Base-by-base conservation (phyloP, 345 rosid genomes). In the Acer negundo region DNA sequence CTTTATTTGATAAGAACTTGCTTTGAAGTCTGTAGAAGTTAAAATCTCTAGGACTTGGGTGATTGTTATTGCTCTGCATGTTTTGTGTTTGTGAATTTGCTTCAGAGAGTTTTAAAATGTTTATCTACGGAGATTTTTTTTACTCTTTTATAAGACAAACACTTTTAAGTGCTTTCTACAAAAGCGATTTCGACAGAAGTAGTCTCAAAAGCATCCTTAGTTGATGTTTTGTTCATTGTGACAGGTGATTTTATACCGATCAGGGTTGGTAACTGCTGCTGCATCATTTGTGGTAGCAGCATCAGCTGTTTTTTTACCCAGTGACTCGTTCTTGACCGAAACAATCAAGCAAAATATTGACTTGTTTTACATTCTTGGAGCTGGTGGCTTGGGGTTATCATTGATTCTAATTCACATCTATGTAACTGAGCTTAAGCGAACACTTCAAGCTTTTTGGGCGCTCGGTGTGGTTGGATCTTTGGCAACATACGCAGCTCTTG, bases 371-470 rank as follows among this genome's bases (percentile, higher is more conserved):
- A 10, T 80, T 55, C 77, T 87, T 61, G 97, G 98, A 78, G 96
- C 96, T 62, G 90, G 84, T 83, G 98, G 98, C 20, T 75, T 95
- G 73, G 98, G 99, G 0, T 58, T 95, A 7, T 95, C 99, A 0
- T 74, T 95, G 55, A 40, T 91, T 80, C 76, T 95, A 47, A 95
- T 95, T 72, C 99, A 95, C 84, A 95, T 95, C 31, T 95, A 95
- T 77, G 91, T 95, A 5, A 91, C 97, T 17, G 93, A 90, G 92
- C 91, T 95, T 80, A 95, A 95, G 85, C 94, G 93, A 78, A 90
- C 95, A 58, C 94, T 95, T 88, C 98, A 95, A 82, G 96, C 95
- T 53, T 85, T 95, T 0, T 95, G 99, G 99, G 92, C 82, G 12
- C 92, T 93, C 61, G 98, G 99, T 68, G 85, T 81, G 66, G 65